Percentiles rank a stretch among this genome's conserved stretches.
Evolutionary conservation across 352 stramenopile species (phyloP).

Genomic region (Pythium rhizo-oryzae): DNA sequence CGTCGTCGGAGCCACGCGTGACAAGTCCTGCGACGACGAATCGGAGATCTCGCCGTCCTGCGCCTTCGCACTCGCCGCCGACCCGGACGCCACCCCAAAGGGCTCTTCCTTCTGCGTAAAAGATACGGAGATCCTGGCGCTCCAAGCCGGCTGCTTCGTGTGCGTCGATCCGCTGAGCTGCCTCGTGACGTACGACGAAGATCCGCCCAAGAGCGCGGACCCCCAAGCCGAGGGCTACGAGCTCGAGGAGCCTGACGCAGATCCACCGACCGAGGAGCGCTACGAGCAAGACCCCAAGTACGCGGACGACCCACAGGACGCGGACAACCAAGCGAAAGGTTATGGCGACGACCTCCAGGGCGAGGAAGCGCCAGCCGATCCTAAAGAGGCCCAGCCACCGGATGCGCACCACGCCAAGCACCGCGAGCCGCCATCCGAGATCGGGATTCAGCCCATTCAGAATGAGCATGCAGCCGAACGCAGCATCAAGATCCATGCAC

Average conservation of each 20-base stretch:
- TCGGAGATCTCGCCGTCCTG: slow-evolving; percentile 10
- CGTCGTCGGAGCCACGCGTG: slow-evolving; percentile 6
- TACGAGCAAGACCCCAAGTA: neutral
- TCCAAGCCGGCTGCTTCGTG: slow-evolving; percentile 49
- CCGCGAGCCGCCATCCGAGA: neutral
- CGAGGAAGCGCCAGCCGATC: neutral
- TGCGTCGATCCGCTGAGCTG: slow-evolving; percentile 49
- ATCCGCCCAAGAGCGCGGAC: neutral
- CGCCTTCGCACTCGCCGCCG: too few species aligned
- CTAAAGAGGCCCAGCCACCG: neutral
- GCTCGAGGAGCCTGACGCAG: too few species aligned
- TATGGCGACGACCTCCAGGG: neutral
- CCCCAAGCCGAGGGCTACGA: too few species aligned
- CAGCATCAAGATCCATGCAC: slow-evolving; percentile 2
- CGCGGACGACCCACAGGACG: neutral
- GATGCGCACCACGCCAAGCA: neutral
- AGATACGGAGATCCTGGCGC: slow-evolving; percentile 36
- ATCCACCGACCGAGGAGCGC: neutral
- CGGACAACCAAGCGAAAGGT: neutral
- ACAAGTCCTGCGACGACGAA: slow-evolving; percentile 44
- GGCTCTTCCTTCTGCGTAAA: slow-evolving; percentile 18
- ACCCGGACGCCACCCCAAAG: neutral
- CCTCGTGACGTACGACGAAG: neutral
- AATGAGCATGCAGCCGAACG: slow-evolving; percentile 5
- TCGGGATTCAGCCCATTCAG: slow-evolving; percentile 2